Conservation (phyloP, 2,329 filamentous ascomycete species). For the Lachnellula cervina region DNA sequence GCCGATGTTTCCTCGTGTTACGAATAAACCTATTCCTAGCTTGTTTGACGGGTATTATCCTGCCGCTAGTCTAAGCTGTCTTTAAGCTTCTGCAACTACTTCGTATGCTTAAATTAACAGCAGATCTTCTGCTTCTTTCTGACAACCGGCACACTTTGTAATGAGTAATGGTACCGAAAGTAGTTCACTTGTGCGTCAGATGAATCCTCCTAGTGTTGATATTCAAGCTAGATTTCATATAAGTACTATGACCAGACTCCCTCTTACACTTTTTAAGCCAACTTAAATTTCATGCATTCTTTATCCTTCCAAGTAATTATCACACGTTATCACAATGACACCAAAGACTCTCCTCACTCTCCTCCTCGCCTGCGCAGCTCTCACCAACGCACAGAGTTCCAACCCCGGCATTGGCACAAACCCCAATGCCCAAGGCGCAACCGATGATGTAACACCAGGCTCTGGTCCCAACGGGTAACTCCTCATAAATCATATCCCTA, state of each 20-base stretch:
- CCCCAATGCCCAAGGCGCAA: slow-evolving; percentile 7
- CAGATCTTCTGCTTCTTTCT: not conserved
- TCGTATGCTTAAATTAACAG: not conserved
- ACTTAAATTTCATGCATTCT: not conserved
- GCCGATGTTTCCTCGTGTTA: not conserved
- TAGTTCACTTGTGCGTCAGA: no score
- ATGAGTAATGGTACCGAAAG: no score
- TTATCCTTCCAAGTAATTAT: not conserved
- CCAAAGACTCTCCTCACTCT: not conserved
- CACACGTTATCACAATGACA: not conserved
- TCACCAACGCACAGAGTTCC: not conserved
- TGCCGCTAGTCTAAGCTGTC: not conserved
- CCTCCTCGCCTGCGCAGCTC: not conserved
- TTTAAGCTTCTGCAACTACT: not conserved
- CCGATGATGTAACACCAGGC: slow-evolving; percentile 12
- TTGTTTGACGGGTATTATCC: not conserved
- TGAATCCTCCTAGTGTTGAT: not conserved
- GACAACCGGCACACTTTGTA: not conserved
- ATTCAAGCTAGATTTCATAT: not conserved
- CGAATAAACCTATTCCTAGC: not conserved
- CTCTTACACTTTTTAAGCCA: not conserved
- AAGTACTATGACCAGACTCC: not conserved
- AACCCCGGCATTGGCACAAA: not conserved
- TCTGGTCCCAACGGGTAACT: slow-evolving; percentile 11
- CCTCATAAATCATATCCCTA: no score